Evolutionary conservation across 2,329 filamentous ascomycete species (phyloP).

Genomic region (Capronia americana): DNA sequence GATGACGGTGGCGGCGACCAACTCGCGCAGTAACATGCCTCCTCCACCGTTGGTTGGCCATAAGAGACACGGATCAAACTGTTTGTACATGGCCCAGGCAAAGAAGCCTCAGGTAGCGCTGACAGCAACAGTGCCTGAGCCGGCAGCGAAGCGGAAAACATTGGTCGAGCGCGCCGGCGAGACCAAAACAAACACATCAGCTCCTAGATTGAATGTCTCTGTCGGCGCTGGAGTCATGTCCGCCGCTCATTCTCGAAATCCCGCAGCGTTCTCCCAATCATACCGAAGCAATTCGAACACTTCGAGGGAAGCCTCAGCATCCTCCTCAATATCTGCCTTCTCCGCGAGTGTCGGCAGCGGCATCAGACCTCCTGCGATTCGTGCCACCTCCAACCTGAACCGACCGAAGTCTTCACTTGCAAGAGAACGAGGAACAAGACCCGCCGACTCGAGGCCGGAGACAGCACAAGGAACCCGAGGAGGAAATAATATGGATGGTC

Average conservation of each 20-base stretch:
- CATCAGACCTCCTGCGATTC: conserved; percentile 53
- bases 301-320: conserved; percentile 54
- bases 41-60: conserved; percentile 49
- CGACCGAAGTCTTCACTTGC: conserved; percentile 62
- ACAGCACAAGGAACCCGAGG: conserved; percentile 52
- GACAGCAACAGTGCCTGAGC: conserved; percentile 55
- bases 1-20: conserved; percentile 60
- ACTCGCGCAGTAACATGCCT: conserved; percentile 57
- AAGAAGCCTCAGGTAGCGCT: conserved; percentile 52
- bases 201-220: conserved; percentile 52
- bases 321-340: conserved; percentile 58
- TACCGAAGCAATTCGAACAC: conserved; percentile 51
- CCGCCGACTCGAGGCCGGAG: conserved; percentile 50
- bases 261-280: conserved; percentile 47
- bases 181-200: conserved; percentile 50
- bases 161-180: conserved; percentile 63
- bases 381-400: conserved; percentile 44
- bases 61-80: conserved; percentile 60
- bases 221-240: conserved; percentile 53
- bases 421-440: conserved; percentile 56
- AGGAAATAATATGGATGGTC: conserved; percentile 45
- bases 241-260: conserved; percentile 50
- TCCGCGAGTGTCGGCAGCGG: conserved; percentile 64
- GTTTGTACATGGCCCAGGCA: conserved; percentile 45
- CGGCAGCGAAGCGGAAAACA: conserved; percentile 67